Base-by-base conservation (phyloP, 1,284 basidiomycete genomes). In the Clitocybe nebularis region DNA sequence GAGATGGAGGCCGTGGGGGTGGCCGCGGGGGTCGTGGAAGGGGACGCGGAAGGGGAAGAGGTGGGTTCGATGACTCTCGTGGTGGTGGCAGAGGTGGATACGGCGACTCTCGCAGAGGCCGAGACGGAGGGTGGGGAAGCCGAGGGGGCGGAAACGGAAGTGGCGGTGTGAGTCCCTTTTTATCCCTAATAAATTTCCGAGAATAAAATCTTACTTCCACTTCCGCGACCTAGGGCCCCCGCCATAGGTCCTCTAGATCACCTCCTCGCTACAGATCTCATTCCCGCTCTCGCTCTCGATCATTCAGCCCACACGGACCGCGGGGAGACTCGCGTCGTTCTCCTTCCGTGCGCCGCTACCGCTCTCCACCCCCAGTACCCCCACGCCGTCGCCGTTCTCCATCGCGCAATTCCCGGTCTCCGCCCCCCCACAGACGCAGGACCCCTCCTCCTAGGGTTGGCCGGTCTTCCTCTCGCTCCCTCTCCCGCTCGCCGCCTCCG, bases 1-100 rank as follows among this genome's bases (percentile, higher is more conserved):
- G 78, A 38, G 75, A 79, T 30, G 62, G 69, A 21, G 72, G 68
- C 2, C 66, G 76, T 25, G 66, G 69, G 4, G 64, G 72, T 17
- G 67, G 75, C 8, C 69, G 75, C 11, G 66, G 74, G 8, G 69
- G 75, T 24, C 53, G 77, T 1, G 72, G 75, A 3, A 55, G 72
- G 32, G 70, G 74, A 1, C 55, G 74, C 43, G 74, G 75, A 5
- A 60, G 74, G 19, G 66, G 68, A 29, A 65, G 70, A 2, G 66
- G 68, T 26, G 66, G 70, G 1, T 68, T 63, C 43, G 67, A 73
- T 48, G 69, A 70, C 40, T 66, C 66, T 39, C 64, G 72, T 25
- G 61, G 68, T 16, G 44, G 45, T 28, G 63, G 29, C 6, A 61
- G 68, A 13, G 44, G 45, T 25, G 63, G n/a, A n/a, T n/a, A n/a